Conservation (phyloP, 768 basidiomycete genomes). For the Obba rivulosa region DNA sequence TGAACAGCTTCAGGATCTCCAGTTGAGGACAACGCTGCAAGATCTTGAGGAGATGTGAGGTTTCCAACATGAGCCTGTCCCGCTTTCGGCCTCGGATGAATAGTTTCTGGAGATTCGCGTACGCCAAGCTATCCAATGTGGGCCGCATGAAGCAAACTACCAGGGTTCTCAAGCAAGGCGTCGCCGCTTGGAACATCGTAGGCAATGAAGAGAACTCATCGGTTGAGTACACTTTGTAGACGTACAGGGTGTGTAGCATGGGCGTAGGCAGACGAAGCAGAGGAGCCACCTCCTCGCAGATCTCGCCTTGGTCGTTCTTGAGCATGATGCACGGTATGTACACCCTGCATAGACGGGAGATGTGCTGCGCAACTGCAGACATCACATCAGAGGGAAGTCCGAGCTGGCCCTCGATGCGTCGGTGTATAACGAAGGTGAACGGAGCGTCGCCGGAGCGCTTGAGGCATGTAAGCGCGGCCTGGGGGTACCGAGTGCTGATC, state of each 20-base stretch:
- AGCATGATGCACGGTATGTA: constrained; percentile 19
- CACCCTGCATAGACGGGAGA: constrained; percentile 18
- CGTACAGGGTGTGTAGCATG: constrained; percentile 18
- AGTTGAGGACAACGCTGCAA: constrained; percentile 19
- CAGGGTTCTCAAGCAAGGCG: constrained; percentile 16
- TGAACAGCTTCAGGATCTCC: constrained; percentile 15
- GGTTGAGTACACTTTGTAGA: constrained; percentile 13
- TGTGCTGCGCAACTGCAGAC: constrained; percentile 13
- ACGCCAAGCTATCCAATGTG: constrained; percentile 9
- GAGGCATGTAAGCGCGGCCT: constrained; percentile 18
- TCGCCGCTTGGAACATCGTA: constrained; percentile 16
- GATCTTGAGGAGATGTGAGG: constrained; percentile 19
- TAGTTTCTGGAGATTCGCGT: constrained; percentile 14
- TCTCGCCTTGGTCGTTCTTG: constrained; percentile 11
- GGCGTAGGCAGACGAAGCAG: constrained; percentile 18
- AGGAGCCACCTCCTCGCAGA: constrained; percentile 11
- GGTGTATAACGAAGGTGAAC: constrained; percentile 13
- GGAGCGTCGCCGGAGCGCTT: constrained; percentile 22
- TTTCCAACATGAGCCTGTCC: constrained; percentile 13
- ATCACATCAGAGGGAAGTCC: constrained; percentile 12
- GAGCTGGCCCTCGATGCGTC: constrained; percentile 8
- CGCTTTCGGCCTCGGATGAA: constrained; percentile 22
- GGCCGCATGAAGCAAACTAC: constrained; percentile 18
- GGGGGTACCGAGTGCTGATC: constrained; percentile 19
- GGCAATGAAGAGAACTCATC: constrained; percentile 17